phyloP scores from a whole-genome alignment of 2,329 filamentous ascomycete species.

The Cladosporium oxysporum region DNA sequence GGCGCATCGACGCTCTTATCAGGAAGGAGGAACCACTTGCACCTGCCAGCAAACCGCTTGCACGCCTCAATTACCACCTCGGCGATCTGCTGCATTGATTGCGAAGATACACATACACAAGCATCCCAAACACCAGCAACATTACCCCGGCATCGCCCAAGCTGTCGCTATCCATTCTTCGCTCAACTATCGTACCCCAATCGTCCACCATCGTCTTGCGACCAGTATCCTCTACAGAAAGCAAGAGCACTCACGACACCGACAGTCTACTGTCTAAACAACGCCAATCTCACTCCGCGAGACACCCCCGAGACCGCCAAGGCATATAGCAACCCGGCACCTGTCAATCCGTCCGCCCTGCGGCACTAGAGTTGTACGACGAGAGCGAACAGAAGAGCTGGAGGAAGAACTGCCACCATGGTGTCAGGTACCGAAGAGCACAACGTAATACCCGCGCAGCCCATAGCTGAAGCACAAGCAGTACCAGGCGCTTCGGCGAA shows the following conservation, averaged over 20 bases:
- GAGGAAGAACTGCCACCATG: neutral
- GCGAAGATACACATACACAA: neutral
- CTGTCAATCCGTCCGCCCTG: neutral
- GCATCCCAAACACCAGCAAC: neutral
- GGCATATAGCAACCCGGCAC: neutral
- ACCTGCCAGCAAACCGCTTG: neutral
- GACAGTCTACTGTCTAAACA: neutral
- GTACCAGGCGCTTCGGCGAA: conserved; percentile 9
- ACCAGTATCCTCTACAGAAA: neutral
- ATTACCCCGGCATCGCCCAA: neutral
- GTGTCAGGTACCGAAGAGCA: conserved; percentile 9
- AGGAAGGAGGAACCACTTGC: neutral
- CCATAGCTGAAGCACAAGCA: conserved; percentile 11
- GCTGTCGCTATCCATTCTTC: conserved; percentile 6
- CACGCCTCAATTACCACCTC: neutral
- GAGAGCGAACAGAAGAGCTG: neutral
- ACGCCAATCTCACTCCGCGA: neutral
- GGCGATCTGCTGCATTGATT: neutral
- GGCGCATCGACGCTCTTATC: neutral
- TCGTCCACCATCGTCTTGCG: neutral
- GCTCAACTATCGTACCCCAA: neutral
- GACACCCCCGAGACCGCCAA: neutral
- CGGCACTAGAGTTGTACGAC: neutral
- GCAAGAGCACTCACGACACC: neutral
- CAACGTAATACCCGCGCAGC: conserved; percentile 1